Conservation (phyloP, 768 basidiomycete species). For the Inosperma sp. region DNA sequence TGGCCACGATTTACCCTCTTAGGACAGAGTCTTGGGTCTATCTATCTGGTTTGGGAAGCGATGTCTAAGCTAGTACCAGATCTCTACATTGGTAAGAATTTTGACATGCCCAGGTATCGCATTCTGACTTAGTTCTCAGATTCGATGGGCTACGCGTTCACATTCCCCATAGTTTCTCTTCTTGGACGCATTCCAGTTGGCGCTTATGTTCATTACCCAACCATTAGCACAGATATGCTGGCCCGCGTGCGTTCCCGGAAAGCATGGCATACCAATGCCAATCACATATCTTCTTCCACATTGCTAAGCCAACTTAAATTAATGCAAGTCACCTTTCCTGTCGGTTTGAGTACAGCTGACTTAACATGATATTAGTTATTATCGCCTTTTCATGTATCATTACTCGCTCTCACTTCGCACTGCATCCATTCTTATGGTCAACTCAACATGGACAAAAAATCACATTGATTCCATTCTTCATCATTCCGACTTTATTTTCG, state of each 20-base stretch:
- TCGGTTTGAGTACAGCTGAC: background rate
- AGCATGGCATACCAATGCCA: constrained; percentile 59
- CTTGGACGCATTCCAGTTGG: constrained; percentile 69
- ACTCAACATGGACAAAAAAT: constrained; percentile 90
- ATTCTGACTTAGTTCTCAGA: constrained; percentile 44
- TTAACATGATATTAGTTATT: constrained; percentile 56
- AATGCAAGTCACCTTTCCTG: constrained; percentile 36
- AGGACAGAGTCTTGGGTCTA: constrained; percentile 86
- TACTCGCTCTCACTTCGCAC: constrained; percentile 72
- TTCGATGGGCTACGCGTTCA: constrained; percentile 98
- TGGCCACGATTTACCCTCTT: constrained; percentile 92
- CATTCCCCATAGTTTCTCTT: constrained; percentile 70
- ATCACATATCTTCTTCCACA: constrained; percentile 48
- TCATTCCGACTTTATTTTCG: constrained; percentile 48
- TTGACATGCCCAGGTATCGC: background rate
- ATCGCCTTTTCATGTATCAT: constrained; percentile 78
- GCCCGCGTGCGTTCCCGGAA: constrained; percentile 61
- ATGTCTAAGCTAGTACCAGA: constrained; percentile 78
- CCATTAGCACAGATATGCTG: constrained; percentile 93
- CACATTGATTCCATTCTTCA: constrained; percentile 75
- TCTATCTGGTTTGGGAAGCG: constrained; percentile 80
- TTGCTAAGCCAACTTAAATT: constrained; percentile 60
- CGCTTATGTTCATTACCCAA: constrained; percentile 95
- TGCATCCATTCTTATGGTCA: constrained; percentile 83
- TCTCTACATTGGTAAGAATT: constrained; percentile 74